phyloP scores from a whole-genome alignment of 139 green algal species.

The Coccomyxa sp. region DNA sequence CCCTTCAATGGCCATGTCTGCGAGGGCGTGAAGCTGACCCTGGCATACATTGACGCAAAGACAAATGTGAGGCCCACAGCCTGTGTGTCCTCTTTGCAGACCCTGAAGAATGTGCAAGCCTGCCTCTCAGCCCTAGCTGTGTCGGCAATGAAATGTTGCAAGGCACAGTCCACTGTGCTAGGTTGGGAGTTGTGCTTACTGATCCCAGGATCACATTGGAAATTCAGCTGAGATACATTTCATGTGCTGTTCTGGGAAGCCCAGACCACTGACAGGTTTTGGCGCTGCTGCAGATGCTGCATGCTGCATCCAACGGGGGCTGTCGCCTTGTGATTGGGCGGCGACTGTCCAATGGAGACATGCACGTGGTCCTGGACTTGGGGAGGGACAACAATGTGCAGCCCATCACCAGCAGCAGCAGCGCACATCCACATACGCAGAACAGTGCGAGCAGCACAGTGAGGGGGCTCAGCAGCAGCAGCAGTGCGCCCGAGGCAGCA shows the following conservation, averaged over 20 bases:
- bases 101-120: too few relatives aligned
- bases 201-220: too few relatives aligned
- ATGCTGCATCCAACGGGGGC: constrained; percentile 3
- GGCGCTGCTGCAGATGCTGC: neutral
- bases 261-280: neutral
- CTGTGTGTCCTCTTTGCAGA: too few relatives aligned
- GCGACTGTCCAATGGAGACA: neutral
- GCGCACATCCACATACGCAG: neutral
- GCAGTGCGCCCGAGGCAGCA: neutral
- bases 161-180: too few relatives aligned
- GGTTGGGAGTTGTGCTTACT: too few relatives aligned
- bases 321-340: constrained; percentile 10
- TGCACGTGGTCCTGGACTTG: constrained; percentile 7
- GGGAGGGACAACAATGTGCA: neutral
- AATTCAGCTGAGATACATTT: too few relatives aligned
- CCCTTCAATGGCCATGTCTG: constrained; percentile 23
- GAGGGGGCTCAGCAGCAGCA: neutral
- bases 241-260: too few relatives aligned
- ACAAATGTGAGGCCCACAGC: too few relatives aligned
- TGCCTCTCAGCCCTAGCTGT: too few relatives aligned
- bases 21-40: constrained; percentile 13
- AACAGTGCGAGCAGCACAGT: too few relatives aligned
- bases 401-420: neutral
- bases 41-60: constrained; percentile 24
- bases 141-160: too few relatives aligned